A percentile compares a stretch with the other conserved stretches of the same genome.
Evolutionary conservation across 2,329 filamentous ascomycete species (phyloP).

Genomic region (Ceratocystiopsis brevicomis): DNA sequence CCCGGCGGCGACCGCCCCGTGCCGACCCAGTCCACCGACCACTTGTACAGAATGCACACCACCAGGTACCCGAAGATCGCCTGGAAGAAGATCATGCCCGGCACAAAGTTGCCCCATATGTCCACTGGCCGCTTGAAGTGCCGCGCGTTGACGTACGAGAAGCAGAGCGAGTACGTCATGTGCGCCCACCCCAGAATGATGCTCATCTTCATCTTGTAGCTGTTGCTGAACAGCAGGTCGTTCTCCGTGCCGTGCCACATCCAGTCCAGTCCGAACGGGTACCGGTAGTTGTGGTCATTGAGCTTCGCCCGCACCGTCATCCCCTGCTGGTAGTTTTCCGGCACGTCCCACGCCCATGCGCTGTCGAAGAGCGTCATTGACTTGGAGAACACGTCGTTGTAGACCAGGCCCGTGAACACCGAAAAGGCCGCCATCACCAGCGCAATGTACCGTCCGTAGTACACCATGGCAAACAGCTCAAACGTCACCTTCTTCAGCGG

Average conservation of each 20-base stretch:
- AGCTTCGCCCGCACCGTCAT: conserved; percentile 44
- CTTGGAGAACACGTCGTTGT: conserved; percentile 95
- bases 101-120: conserved; percentile 92
- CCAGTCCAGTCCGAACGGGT: conserved; percentile 91
- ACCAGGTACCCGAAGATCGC: conserved; percentile 95
- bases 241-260: conserved; percentile 95
- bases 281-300: conserved; percentile 50
- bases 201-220: conserved; percentile 99
- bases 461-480: conserved; percentile 94
- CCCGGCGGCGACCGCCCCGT: conserved; percentile 55
- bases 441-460: conserved; percentile 96
- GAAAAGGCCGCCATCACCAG: conserved; percentile 96
- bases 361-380: conserved; percentile 76
- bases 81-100: conserved; percentile 99
- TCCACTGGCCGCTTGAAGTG: conserved; percentile 93
- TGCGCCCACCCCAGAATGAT: conserved; percentile 93
- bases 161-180: conserved; percentile 95
- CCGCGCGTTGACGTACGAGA: conserved; percentile 79
- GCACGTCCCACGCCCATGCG: conserved; percentile 66
- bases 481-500: conserved; percentile 79
- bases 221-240: conserved; percentile 88
- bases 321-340: conserved; percentile 45
- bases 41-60: conserved; percentile 90
- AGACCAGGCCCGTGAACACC: conserved; percentile 89
- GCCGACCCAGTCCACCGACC: conserved; percentile 70